A percentile compares a stretch with the other conserved stretches of the same genome.
These are phyloP conservation scores for Boletus semigastroideus DNA, from an alignment of 1,284 basidiomycete species.

Conservation along the genomic window DNA sequence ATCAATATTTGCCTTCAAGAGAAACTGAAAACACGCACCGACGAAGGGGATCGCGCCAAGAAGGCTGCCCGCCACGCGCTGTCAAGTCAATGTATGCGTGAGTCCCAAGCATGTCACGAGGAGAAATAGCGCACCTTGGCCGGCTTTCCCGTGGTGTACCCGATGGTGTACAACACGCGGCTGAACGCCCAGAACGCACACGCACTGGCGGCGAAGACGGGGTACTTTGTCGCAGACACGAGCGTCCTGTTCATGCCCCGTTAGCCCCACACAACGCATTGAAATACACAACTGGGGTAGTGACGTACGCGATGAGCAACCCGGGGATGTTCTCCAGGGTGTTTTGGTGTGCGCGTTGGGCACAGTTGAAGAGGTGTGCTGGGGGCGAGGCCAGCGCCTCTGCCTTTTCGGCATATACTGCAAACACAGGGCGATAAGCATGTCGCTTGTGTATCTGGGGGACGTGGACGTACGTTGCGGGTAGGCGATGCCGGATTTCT, in stretches of 20 bases:
- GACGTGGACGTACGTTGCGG: constrained; percentile 25
- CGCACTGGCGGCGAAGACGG: constrained; percentile 30
- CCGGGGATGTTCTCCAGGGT: constrained; percentile 37
- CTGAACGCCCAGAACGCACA: constrained; percentile 34
- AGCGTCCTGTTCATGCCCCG: too few relatives aligned
- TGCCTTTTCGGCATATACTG: constrained; percentile 43
- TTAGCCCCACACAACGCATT: too few relatives aligned
- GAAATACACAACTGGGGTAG: too few relatives aligned
- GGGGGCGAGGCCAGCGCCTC: constrained; percentile 32
- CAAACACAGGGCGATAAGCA: background rate
- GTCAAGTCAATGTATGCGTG: background rate
- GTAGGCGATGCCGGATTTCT: constrained; percentile 34
- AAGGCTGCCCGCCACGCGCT: constrained; percentile 23
- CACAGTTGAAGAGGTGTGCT: constrained; percentile 38
- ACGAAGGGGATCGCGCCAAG: constrained; percentile 14
- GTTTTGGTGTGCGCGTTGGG: constrained; percentile 44
- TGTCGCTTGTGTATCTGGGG: too few relatives aligned
- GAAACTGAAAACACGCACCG: constrained; percentile 10
- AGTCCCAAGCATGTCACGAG: background rate
- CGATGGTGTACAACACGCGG: constrained; percentile 37
- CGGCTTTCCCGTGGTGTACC: constrained; percentile 29
- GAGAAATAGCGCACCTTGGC: constrained; percentile 24
- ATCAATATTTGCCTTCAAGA: background rate
- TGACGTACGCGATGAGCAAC: constrained; percentile 13
- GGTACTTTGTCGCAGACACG: constrained; percentile 35